phyloP scores from a whole-genome alignment of 2,329 filamentous ascomycete genomes.

The Fusarium sp. region DNA sequence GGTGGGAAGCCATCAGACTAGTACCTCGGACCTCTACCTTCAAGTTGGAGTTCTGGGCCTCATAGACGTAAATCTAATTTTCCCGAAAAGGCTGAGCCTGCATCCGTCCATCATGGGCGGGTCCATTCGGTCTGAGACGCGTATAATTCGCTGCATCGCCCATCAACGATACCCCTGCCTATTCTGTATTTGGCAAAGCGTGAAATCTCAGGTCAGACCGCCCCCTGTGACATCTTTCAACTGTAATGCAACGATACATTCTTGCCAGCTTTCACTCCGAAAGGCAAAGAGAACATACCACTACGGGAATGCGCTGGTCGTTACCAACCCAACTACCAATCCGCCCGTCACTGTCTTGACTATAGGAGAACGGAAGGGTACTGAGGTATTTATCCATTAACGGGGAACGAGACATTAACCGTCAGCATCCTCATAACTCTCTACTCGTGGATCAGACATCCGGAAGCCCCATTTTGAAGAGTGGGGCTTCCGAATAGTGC shows the following conservation, averaged over 20 bases:
- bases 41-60: too few species aligned
- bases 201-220: not conserved
- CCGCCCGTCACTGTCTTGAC: not conserved
- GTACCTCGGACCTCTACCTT: not conserved
- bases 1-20: not conserved
- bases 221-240: not conserved
- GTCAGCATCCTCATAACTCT: not conserved
- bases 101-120: not conserved
- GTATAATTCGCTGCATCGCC: not conserved
- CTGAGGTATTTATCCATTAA: not conserved
- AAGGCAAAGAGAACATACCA: not conserved
- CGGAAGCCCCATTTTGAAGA: too few species aligned
- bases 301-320: fast-evolving
- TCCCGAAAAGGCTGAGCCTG: not conserved
- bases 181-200: not conserved
- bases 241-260: not conserved
- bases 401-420: not conserved
- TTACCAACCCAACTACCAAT: not conserved
- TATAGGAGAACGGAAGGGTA: fast-evolving
- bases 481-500: not conserved
- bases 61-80: not conserved
- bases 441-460: too few species aligned
- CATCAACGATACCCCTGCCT: not conserved
- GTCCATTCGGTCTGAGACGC: not conserved
- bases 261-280: not conserved